phyloP scores from a whole-genome alignment of 139 green algal genomes.

The Asterochloris erici region DNA sequence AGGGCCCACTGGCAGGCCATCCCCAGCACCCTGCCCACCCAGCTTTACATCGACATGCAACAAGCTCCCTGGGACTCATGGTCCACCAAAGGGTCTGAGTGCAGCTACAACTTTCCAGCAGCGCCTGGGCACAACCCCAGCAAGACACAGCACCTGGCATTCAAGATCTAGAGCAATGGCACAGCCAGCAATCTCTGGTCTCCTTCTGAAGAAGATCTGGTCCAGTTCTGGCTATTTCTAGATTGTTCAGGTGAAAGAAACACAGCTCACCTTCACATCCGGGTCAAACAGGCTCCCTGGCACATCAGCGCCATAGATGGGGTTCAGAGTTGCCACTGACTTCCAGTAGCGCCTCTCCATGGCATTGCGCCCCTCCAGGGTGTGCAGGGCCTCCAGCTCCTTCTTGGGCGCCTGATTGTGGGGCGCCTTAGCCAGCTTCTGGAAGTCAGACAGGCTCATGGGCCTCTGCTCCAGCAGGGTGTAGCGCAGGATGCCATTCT shows the following conservation, averaged over 20 bases:
- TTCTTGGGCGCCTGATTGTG: not conserved
- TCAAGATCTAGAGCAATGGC: no score
- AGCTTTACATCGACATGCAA: no score
- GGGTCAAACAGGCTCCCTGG: slow-evolving; percentile 70
- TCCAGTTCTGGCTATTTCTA: not conserved
- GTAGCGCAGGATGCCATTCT: slow-evolving; percentile 27
- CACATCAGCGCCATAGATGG: slow-evolving; percentile 85
- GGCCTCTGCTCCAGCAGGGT: slow-evolving; percentile 65
- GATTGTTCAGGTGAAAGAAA: not conserved
- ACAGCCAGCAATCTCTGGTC: no score
- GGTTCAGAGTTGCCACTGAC: slow-evolving; percentile 58
- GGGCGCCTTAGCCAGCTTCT: slow-evolving; percentile 12
- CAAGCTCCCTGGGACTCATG: no score
- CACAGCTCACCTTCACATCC: slow-evolving; percentile 17
- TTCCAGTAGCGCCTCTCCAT: slow-evolving; percentile 77
- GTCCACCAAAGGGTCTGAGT: no score
- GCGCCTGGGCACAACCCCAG: no score
- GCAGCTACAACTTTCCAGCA: no score
- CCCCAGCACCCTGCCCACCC: no score
- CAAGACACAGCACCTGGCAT: no score
- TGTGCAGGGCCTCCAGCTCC: no score
- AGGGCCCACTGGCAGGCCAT: no score
- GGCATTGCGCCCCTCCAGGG: no score
- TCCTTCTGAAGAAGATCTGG: not conserved
- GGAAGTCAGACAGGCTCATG: slow-evolving; percentile 41